Evolutionary conservation across 2,329 filamentous ascomycete genomes (phyloP).

Genomic region (Cercospora janseana): DNA sequence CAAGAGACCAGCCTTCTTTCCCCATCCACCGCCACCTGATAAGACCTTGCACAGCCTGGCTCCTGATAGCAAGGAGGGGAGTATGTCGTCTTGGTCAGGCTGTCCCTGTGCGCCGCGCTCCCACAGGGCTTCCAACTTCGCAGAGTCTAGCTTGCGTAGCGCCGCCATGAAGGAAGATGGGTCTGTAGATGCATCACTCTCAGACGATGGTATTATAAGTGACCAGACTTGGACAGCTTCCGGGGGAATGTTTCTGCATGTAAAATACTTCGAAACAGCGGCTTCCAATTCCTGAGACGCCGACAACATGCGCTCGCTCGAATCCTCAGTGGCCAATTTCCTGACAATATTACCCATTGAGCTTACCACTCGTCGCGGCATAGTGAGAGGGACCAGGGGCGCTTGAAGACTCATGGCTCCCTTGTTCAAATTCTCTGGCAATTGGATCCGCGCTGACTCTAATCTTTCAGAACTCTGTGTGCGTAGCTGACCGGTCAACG

Average conservation of each 20-base stretch:
- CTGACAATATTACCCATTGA: conserved; percentile 76
- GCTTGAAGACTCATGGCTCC: conserved; percentile 8
- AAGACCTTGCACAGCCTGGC: conserved; percentile 55
- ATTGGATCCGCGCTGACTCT: conserved; percentile 25
- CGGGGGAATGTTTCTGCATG: conserved; percentile 41
- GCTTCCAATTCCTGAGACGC: conserved; percentile 71
- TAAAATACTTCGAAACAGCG: conserved; percentile 60
- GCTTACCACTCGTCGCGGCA: conserved; percentile 61
- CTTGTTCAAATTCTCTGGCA: conserved; percentile 14
- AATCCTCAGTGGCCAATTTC: conserved; percentile 41
- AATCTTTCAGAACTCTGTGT: conserved; percentile 19
- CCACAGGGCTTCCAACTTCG: conserved; percentile 9
- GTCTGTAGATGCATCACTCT: conserved; percentile 7
- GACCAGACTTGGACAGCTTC: conserved; percentile 68
- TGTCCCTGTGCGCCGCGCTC: background rate
- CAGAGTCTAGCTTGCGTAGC: background rate
- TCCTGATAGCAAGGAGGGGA: conserved; percentile 24
- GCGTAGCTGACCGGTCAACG: conserved; percentile 12
- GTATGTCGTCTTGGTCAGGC: background rate
- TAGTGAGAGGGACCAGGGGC: conserved; percentile 54
- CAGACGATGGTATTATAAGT: conserved; percentile 56
- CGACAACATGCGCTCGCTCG: conserved; percentile 40
- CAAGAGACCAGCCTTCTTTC: conserved; percentile 72
- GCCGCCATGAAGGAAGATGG: background rate
- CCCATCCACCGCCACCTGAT: conserved; percentile 83